These are phyloP conservation scores for Diaporthe destruens DNA, from an alignment of 2,329 filamentous ascomycete species.

Conservation along the genomic window DNA sequence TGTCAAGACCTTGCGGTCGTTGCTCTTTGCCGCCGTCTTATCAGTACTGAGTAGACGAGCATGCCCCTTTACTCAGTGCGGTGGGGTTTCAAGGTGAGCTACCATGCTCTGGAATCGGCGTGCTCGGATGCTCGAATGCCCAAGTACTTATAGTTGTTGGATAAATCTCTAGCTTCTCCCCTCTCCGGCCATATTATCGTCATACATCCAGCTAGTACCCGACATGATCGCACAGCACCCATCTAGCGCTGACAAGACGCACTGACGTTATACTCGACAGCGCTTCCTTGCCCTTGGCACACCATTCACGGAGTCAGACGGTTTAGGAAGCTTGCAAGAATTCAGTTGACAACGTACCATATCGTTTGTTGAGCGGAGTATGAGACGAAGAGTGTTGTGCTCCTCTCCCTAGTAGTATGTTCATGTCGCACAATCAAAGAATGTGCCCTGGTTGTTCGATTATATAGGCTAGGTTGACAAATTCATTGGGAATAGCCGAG, in stretches of 20 bases:
- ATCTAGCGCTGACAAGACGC: constrained; percentile 8
- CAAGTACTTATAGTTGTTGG: neutral
- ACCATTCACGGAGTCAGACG: neutral
- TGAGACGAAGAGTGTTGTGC: too few relatives aligned
- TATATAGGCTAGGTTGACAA: too few relatives aligned
- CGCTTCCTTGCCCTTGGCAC: neutral
- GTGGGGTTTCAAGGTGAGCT: too few relatives aligned
- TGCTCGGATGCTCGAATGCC: neutral
- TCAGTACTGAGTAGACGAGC: fast-evolving
- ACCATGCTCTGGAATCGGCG: too few relatives aligned
- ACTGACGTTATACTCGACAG: neutral
- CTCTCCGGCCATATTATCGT: neutral
- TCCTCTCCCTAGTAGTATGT: too few relatives aligned
- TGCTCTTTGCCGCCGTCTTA: too few relatives aligned
- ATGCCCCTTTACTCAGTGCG: fast-evolving
- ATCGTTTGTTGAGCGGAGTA: too few relatives aligned
- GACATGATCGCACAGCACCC: neutral
- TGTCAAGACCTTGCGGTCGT: too few relatives aligned
- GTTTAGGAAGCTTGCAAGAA: neutral
- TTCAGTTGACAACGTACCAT: too few relatives aligned
- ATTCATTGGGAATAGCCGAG: too few relatives aligned
- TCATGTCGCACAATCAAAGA: too few relatives aligned
- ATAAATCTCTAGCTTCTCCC: neutral
- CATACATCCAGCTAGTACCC: neutral
- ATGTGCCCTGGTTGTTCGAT: too few relatives aligned